phyloP scores from a whole-genome alignment of 2,329 filamentous ascomycete species.

The Colletotrichum spinosum region DNA sequence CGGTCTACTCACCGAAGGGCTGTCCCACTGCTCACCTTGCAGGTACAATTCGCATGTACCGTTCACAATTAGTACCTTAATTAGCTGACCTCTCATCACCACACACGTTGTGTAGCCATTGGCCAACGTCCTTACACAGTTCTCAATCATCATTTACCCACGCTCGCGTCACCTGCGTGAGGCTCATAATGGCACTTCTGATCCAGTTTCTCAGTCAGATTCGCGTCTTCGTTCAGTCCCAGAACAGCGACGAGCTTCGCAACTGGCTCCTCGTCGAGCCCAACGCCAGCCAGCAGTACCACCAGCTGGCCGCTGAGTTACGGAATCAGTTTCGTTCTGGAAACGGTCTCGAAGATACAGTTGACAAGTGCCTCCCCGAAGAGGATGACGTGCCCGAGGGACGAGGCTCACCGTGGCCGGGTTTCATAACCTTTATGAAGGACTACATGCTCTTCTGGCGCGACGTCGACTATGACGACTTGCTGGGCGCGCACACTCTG shows the following conservation, averaged over 20 bases:
- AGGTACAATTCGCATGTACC: too few species aligned
- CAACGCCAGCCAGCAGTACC: slow-evolving; percentile 74
- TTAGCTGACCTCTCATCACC: too few species aligned
- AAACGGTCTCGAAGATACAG: slow-evolving; percentile 68
- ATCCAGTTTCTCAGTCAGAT: slow-evolving; percentile 77
- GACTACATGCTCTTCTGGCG: slow-evolving; percentile 85
- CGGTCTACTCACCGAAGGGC: too few species aligned
- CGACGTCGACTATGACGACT: slow-evolving; percentile 81
- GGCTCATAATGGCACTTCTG: slow-evolving; percentile 67
- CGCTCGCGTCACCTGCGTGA: slow-evolving; percentile 19
- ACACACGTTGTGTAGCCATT: too few species aligned
- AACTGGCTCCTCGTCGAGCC: slow-evolving; percentile 82
- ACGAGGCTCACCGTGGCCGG: slow-evolving; percentile 76
- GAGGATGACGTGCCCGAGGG: slow-evolving; percentile 74
- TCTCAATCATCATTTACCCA: neutral
- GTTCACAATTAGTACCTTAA: too few species aligned
- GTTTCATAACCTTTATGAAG: slow-evolving; percentile 82
- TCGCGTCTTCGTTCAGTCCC: slow-evolving; percentile 68
- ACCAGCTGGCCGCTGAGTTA: slow-evolving; percentile 75
- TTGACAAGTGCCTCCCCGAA: slow-evolving; percentile 73
- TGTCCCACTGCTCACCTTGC: too few species aligned
- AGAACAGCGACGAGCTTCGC: slow-evolving; percentile 74
- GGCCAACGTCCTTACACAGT: neutral
- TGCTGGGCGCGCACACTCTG: slow-evolving; percentile 79
- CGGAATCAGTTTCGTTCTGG: slow-evolving; percentile 64